Conservation (phyloP, 2,329 filamentous ascomycete genomes). For the Fusarium devonianum region DNA sequence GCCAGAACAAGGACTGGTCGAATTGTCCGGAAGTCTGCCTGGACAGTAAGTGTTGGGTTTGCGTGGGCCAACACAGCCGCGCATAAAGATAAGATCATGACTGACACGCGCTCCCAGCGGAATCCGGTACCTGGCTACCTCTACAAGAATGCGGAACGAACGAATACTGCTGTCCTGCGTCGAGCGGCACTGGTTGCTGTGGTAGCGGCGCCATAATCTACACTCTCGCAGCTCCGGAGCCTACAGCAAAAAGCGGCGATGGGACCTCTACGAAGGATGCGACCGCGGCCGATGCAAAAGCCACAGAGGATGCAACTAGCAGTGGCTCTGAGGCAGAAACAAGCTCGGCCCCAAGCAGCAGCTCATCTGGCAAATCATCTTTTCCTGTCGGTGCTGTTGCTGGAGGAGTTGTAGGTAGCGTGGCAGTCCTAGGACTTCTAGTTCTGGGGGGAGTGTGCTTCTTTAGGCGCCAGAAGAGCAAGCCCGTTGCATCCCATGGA, state of each 20-base stretch:
- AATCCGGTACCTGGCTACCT: constrained; percentile 20
- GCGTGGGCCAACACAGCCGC: fast-evolving
- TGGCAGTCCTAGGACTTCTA: constrained; percentile 25
- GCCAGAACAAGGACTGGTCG: constrained; percentile 35
- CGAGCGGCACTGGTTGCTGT: constrained; percentile 23
- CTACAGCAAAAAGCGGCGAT: background rate
- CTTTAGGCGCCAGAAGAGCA: constrained; percentile 17
- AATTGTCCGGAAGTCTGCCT: constrained; percentile 32
- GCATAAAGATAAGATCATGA: fast-evolving
- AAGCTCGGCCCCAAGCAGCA: background rate
- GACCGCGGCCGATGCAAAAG: background rate
- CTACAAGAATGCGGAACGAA: constrained; percentile 26
- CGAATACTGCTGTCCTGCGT: constrained; percentile 33
- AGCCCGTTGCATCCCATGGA: background rate
- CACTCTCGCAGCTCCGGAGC: constrained; percentile 19
- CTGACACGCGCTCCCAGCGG: constrained; percentile 7
- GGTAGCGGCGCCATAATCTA: constrained; percentile 25
- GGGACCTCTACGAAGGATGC: background rate
- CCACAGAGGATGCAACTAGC: background rate
- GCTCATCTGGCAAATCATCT: background rate
- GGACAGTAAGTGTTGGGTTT: constrained; percentile 28
- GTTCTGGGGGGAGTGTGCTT: constrained; percentile 17
- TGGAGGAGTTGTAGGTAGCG: constrained; percentile 28
- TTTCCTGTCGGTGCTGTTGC: constrained; percentile 21
- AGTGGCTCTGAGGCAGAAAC: background rate